phyloP scores from a whole-genome alignment of 805 yeast genomes.

The Wickerhamiella sorbophila region DNA sequence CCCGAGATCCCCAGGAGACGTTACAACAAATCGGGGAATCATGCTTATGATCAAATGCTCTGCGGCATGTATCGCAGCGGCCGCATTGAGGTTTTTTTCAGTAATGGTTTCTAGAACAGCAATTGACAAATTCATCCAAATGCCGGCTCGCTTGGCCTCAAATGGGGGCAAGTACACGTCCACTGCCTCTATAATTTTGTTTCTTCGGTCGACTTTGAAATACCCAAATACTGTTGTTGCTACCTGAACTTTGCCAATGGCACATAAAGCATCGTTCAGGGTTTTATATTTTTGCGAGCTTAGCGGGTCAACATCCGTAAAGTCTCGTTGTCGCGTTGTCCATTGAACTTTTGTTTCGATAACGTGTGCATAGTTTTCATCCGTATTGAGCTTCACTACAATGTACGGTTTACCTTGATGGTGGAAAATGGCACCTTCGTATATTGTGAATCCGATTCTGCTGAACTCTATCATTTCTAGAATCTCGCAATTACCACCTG shows the following conservation, averaged over 20 bases:
- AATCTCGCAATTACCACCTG: conserved; percentile 55
- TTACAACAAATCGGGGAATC: conserved; percentile 56
- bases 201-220: conserved; percentile 65
- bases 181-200: conserved; percentile 79
- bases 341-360: conserved; percentile 85
- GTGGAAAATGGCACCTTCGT: conserved; percentile 83
- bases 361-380: conserved; percentile 70
- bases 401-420: conserved; percentile 89
- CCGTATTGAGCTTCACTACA: conserved; percentile 69
- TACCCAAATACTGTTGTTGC: conserved; percentile 81
- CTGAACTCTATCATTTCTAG: conserved; percentile 84
- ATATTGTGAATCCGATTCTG: conserved; percentile 77
- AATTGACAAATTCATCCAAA: conserved; percentile 80
- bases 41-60: conserved; percentile 79
- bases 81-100: conserved; percentile 46
- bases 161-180: conserved; percentile 87
- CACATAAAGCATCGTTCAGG: conserved; percentile 20
- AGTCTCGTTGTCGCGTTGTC: conserved; percentile 85
- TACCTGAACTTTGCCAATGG: conserved; percentile 59
- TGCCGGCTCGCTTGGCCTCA: conserved; percentile 52
- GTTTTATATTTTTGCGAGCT: conserved; percentile 18
- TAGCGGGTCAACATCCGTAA: conserved; percentile 79
- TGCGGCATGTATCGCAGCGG: conserved; percentile 95
- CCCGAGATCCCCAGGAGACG: conserved; percentile 52
- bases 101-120: conserved; percentile 45